Percentiles rank a stretch among this genome's conserved stretches.
These are phyloP conservation scores for Melaleuca alternifolia DNA, from an alignment of 345 rosid species.

Conservation along the genomic window DNA sequence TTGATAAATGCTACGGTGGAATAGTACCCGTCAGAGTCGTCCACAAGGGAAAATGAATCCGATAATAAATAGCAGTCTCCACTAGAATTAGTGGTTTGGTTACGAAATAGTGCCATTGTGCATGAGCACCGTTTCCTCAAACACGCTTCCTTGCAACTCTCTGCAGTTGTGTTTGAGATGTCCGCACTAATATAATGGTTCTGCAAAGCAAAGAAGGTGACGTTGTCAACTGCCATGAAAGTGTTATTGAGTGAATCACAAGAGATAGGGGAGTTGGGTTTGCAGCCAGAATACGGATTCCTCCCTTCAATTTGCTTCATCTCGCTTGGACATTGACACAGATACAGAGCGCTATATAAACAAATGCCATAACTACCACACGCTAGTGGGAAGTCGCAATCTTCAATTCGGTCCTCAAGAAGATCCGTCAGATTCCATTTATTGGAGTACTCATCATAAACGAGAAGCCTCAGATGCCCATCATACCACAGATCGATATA, in stretches of 20 bases:
- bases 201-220: neutral
- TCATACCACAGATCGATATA: rapidly evolving
- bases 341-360: rapidly evolving
- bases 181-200: neutral
- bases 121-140: neutral
- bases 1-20: neutral
- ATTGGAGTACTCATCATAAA: neutral
- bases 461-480: neutral
- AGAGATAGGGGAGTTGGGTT: neutral
- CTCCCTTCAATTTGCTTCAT: neutral
- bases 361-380: neutral
- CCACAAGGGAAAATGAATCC: neutral
- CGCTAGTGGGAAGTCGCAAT: rapidly evolving
- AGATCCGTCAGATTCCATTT: neutral
- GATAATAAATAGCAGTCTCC: neutral
- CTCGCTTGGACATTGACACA: neutral
- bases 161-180: neutral
- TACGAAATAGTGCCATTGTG: neutral
- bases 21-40: rapidly evolving
- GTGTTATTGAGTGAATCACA: neutral
- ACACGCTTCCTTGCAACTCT: neutral
- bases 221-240: neutral
- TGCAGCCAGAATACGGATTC: rapidly evolving
- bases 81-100: neutral
- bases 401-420: neutral